Conservation (phyloP, 805 yeast species). For the Ogataea pilisensis region DNA sequence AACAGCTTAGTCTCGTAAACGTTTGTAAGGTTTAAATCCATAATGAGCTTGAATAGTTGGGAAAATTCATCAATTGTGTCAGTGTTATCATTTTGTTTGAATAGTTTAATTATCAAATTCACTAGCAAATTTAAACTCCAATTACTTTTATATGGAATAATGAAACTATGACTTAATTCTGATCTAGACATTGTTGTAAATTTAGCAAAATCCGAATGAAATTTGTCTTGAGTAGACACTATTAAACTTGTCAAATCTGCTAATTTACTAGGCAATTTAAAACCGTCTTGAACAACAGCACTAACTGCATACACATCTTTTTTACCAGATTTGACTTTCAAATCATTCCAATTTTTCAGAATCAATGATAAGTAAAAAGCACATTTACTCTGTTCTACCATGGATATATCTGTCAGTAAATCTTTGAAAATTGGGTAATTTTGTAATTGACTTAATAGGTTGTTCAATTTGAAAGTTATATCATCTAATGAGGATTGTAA, state of each 20-base stretch:
- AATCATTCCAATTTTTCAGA: conserved; percentile 45
- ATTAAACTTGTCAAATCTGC: conserved; percentile 47
- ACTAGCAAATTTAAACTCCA: conserved; percentile 40
- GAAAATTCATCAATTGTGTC: conserved; percentile 29
- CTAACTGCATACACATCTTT: conserved; percentile 38
- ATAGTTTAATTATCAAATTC: conserved; percentile 17
- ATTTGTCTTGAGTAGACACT: conserved; percentile 31
- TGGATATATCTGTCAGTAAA: conserved; percentile 19
- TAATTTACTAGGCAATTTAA: conserved; percentile 58
- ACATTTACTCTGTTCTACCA: conserved; percentile 19
- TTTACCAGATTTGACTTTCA: conserved; percentile 27
- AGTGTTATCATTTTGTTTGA: conserved; percentile 11
- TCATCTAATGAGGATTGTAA: conserved; percentile 16
- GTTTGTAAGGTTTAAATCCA: conserved; percentile 32
- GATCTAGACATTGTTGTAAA: conserved; percentile 42
- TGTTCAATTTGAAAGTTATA: conserved; percentile 16
- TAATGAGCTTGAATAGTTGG: conserved; percentile 31
- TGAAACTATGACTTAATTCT: conserved; percentile 49
- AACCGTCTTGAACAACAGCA: conserved; percentile 59
- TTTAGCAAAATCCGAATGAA: conserved; percentile 24
- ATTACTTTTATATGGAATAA: conserved; percentile 50
- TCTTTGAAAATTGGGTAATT: conserved; percentile 1
- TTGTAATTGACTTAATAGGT: conserved; percentile 17
- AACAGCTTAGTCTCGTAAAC: conserved; percentile 56
- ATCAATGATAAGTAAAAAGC: conserved; percentile 46